These are phyloP conservation scores for Geotrichum aggregatum DNA, from an alignment of 1,139 yeast genomes.

Conservation along the genomic window DNA sequence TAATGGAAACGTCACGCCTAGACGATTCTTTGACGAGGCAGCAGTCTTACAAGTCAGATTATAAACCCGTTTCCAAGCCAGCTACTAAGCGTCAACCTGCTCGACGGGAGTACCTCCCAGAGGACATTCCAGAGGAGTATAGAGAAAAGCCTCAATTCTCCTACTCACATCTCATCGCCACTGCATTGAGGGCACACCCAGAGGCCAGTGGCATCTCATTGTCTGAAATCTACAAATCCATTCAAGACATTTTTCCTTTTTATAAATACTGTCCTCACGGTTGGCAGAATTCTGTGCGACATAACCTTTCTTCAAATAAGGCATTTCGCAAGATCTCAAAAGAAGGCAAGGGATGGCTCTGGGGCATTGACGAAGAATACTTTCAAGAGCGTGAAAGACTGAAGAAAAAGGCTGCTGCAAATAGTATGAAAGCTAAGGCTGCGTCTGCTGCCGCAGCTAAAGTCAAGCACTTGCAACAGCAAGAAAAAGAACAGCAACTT, in stretches of 20 bases:
- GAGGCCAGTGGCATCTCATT: slow-evolving; percentile 72
- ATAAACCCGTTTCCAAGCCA: not conserved
- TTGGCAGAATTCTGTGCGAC: slow-evolving; percentile 93
- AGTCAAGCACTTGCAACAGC: slow-evolving; percentile 29
- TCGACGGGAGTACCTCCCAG: slow-evolving; percentile 38
- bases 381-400: slow-evolving; percentile 75
- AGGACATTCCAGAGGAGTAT: slow-evolving; percentile 81
- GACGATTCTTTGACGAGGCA: not conserved
- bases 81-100: slow-evolving; percentile 10
- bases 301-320: slow-evolving; percentile 79
- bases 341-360: slow-evolving; percentile 86
- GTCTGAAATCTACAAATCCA: slow-evolving; percentile 79
- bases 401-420: slow-evolving; percentile 48
- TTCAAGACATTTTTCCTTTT: slow-evolving; percentile 83
- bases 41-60: not conserved
- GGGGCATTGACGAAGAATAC: slow-evolving; percentile 85
- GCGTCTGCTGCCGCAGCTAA: slow-evolving; percentile 32
- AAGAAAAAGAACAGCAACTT: slow-evolving; percentile 31
- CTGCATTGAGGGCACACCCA: slow-evolving; percentile 64
- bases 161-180: slow-evolving; percentile 73
- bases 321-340: slow-evolving; percentile 73
- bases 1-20: not conserved
- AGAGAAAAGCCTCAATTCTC: slow-evolving; percentile 78
- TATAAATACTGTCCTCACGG: slow-evolving; percentile 93
- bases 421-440: slow-evolving; percentile 28